Percentiles rank a stretch among this genome's conserved stretches.
Evolutionary conservation across 441 rosid genomes (phyloP).

Genomic region (Lepidium campestre): DNA sequence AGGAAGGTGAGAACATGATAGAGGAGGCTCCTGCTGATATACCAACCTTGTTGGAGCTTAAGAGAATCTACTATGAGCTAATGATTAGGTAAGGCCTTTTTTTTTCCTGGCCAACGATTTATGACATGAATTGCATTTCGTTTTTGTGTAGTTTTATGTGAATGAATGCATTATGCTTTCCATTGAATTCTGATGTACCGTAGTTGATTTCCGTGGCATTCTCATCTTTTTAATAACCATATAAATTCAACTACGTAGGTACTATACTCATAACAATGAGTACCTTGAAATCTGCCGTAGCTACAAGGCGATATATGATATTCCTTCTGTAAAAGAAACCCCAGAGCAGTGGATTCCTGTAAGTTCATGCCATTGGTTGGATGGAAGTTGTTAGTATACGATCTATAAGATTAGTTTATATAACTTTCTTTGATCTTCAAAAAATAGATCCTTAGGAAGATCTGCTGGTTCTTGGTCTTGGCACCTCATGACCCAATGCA

Average conservation of each 20-base stretch:
- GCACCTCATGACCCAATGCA: conserved; percentile 95
- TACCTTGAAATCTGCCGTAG: conserved; percentile 93
- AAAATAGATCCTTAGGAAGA: conserved; percentile 76
- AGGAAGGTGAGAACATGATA: conserved; percentile 80
- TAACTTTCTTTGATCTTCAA: conserved; percentile 11
- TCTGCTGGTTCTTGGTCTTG: conserved; percentile 87
- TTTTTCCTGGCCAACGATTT: not conserved
- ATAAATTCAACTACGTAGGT: conserved; percentile 41
- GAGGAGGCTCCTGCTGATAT: conserved; percentile 97
- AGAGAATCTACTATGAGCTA: conserved; percentile 75
- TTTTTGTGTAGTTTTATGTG: not conserved
- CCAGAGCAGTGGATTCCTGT: conserved; percentile 82
- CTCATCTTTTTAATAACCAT: not conserved
- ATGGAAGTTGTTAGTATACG: not conserved
- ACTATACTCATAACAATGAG: conserved; percentile 76
- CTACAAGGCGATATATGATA: conserved; percentile 92
- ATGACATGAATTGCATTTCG: not conserved
- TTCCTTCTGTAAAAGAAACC: conserved; percentile 72
- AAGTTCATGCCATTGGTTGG: conserved; percentile 16
- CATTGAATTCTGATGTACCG: not conserved
- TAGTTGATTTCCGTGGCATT: not conserved
- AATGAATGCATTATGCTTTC: not conserved
- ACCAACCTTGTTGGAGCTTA: conserved; percentile 82
- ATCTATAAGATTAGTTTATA: not conserved
- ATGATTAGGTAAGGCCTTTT: conserved; percentile 66